phyloP scores from a whole-genome alignment of 2,329 filamentous ascomycete genomes.

The Ceratocystis destructans region DNA sequence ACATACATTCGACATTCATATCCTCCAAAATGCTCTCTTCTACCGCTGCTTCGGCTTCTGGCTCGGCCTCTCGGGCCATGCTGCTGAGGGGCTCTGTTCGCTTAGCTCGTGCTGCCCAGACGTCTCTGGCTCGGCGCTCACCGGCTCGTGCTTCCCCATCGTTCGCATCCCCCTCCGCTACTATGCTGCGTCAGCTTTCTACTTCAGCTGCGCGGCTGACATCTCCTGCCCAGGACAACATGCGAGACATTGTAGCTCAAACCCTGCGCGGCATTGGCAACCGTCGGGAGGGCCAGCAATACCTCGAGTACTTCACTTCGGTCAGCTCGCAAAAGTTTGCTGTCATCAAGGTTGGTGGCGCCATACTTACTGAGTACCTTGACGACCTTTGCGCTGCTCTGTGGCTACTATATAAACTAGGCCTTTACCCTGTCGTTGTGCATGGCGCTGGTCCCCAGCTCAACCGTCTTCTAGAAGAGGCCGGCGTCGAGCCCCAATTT shows the following conservation, averaged over 20 bases:
- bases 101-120: constrained; percentile 9
- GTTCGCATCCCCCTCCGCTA: constrained; percentile 3
- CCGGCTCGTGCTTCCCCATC: not conserved
- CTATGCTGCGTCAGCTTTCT: constrained; percentile 15
- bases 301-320: constrained; percentile 92
- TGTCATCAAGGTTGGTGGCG: constrained; percentile 95
- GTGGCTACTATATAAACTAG: constrained; percentile 86
- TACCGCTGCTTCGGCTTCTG: constrained; percentile 15
- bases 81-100: constrained; percentile 4
- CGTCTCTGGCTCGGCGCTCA: not conserved
- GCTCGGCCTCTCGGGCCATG: constrained; percentile 14
- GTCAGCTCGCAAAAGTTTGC: constrained; percentile 95
- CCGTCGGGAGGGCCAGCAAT: constrained; percentile 92
- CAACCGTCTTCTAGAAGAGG: constrained; percentile 78
- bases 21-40: constrained; percentile 16
- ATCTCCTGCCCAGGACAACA: constrained; percentile 23
- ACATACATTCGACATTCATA: not conserved
- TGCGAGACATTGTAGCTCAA: constrained; percentile 29
- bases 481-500: constrained; percentile 87
- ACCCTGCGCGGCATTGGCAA: constrained; percentile 91
- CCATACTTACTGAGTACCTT: constrained; percentile 86
- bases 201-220: constrained; percentile 12
- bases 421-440: constrained; percentile 86
- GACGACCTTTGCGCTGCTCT: constrained; percentile 81
- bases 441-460: constrained; percentile 92